A percentile compares a stretch with the other conserved stretches of the same genome.
These are phyloP conservation scores for Xylariaceae sp. DNA, from an alignment of 2,329 filamentous ascomycete genomes.

Conservation along the genomic window DNA sequence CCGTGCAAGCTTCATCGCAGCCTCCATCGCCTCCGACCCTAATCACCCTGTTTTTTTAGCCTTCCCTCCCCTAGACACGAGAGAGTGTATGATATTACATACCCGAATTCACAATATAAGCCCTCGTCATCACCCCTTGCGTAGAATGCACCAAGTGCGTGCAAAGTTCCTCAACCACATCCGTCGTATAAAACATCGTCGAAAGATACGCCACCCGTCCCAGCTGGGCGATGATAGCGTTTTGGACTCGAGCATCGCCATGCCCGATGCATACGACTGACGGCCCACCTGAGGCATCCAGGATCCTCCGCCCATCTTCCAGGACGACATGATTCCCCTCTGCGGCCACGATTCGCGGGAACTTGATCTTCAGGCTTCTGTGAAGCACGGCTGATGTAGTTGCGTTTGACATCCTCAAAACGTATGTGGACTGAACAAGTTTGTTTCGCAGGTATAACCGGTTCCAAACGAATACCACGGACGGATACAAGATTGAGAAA, in stretches of 20 bases:
- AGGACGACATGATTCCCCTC: conserved; percentile 37
- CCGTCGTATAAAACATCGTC: conserved; percentile 30
- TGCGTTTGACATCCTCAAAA: conserved; percentile 5
- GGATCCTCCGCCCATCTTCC: conserved; percentile 36
- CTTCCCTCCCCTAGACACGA: neutral
- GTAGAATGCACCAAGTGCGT: conserved; percentile 31
- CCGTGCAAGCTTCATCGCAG: conserved; percentile 54
- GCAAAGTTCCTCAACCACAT: conserved; percentile 23
- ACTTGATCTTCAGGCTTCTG: conserved; percentile 32
- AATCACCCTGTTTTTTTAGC: neutral
- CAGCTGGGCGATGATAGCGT: conserved; percentile 39
- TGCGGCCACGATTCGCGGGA: conserved; percentile 31
- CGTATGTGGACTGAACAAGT: no score
- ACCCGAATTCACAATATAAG: conserved; percentile 35
- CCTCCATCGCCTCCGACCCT: conserved; percentile 61
- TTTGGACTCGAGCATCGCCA: conserved; percentile 36
- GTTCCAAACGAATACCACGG: no score
- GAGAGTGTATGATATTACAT: conserved; percentile 7
- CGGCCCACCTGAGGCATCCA: conserved; percentile 43
- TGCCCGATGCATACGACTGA: conserved; percentile 44
- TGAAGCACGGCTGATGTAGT: conserved; percentile 36
- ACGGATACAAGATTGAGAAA: no score
- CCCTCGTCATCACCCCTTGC: conserved; percentile 31
- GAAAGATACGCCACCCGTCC: conserved; percentile 39
- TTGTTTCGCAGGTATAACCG: no score